Evolutionary conservation across 495 filamentous ascomycete genomes (phyloP).

Genomic region (Stereocaulon alpinum): DNA sequence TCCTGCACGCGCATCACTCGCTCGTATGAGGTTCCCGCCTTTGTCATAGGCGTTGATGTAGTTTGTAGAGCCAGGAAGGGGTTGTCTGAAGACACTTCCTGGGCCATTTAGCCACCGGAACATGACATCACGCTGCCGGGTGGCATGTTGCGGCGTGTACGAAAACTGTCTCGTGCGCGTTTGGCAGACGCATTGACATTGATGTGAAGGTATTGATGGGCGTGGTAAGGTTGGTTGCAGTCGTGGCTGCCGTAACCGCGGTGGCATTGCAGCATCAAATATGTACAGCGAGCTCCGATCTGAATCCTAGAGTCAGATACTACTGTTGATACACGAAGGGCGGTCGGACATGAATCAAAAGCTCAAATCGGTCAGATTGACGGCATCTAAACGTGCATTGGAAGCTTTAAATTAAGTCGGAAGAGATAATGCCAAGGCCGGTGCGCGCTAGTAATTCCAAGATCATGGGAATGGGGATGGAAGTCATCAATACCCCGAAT

Average conservation of each 20-base stretch:
- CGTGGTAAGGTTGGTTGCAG: conserved; percentile 1
- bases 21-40: conserved; percentile 31
- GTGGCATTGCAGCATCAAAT: conserved; percentile 12
- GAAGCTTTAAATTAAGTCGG: neutral
- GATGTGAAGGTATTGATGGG: neutral
- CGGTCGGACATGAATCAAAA: neutral
- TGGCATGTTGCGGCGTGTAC: conserved; percentile 33
- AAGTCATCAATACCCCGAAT: too few species aligned
- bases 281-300: neutral
- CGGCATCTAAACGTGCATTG: neutral
- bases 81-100: conserved; percentile 45
- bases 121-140: conserved; percentile 46
- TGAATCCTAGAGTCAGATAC: neutral
- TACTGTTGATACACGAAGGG: neutral
- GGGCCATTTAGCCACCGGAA: conserved; percentile 56
- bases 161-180: conserved; percentile 35
- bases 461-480: too few species aligned
- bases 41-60: conserved; percentile 48
- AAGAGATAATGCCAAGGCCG: conserved; percentile 4
- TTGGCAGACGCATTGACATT: conserved; percentile 16
- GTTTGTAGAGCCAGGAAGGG: conserved; percentile 50
- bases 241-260: conserved; percentile 10
- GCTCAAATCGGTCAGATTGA: neutral
- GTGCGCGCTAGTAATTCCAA: too few species aligned
- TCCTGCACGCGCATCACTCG: neutral